phyloP scores from a whole-genome alignment of 495 filamentous ascomycete species.

The Neurospora tetraspora region DNA sequence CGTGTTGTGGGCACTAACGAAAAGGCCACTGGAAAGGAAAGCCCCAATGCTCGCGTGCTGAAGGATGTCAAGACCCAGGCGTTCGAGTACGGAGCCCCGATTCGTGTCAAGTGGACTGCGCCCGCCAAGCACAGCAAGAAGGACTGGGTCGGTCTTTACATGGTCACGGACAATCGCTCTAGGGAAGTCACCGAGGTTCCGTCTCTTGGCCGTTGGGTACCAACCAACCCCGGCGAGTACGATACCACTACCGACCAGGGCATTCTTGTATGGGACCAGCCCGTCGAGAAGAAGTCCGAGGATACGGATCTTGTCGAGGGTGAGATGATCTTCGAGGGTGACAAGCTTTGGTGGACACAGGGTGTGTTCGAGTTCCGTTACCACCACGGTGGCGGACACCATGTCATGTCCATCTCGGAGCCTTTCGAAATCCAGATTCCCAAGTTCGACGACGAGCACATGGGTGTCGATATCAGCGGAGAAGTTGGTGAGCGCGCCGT shows the following conservation, averaged over 20 bases:
- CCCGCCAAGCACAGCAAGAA: conserved; percentile 83
- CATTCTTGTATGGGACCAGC: conserved; percentile 58
- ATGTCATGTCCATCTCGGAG: conserved; percentile 90
- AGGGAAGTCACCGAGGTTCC: conserved; percentile 73
- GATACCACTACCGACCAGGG: conserved; percentile 71
- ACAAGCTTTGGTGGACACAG: conserved; percentile 95
- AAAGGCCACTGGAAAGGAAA: conserved; percentile 39
- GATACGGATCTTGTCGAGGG: conserved; percentile 49
- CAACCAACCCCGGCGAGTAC: conserved; percentile 64
- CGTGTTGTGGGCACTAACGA: conserved; percentile 42
- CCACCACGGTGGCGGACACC: conserved; percentile 88
- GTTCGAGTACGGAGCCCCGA: conserved; percentile 83
- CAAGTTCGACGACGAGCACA: conserved; percentile 56
- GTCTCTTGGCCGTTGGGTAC: conserved; percentile 84
- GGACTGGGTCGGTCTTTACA: conserved; percentile 94
- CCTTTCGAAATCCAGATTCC: conserved; percentile 84
- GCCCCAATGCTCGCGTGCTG: conserved; percentile 32
- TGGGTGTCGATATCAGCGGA: conserved; percentile 34
- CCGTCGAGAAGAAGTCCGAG: conserved; percentile 38
- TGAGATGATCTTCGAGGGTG: conserved; percentile 79
- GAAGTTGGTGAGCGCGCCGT: conserved; percentile 38
- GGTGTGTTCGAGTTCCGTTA: conserved; percentile 95
- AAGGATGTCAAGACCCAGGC: conserved; percentile 57
- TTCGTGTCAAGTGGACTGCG: conserved; percentile 86
- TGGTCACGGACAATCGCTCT: conserved; percentile 83